A percentile compares a stretch with the other conserved stretches of the same genome.
Evolutionary conservation across 805 yeast genomes (phyloP).

Genomic region (Kazachstania africana): DNA sequence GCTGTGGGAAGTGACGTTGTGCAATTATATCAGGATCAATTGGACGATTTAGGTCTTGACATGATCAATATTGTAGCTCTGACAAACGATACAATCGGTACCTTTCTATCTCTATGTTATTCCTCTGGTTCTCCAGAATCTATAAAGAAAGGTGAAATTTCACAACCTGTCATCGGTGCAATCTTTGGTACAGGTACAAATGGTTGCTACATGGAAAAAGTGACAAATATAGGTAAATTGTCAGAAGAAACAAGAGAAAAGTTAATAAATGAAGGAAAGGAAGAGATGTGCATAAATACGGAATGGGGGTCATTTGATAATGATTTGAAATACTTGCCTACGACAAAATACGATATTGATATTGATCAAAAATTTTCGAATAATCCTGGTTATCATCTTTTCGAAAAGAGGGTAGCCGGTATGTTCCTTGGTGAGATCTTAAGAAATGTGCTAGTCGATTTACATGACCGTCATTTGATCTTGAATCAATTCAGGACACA

Average conservation of each 20-base stretch:
- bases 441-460: conserved; percentile 60
- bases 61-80: conserved; percentile 67
- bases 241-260: conserved; percentile 33
- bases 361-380: conserved; percentile 61
- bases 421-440: conserved; percentile 88
- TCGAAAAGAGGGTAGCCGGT: conserved; percentile 86
- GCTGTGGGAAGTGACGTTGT: conserved; percentile 81
- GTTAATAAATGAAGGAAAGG: conserved; percentile 34
- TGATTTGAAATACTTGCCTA: conserved; percentile 60
- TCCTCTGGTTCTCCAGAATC: conserved; percentile 37
- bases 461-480: conserved; percentile 45
- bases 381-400: conserved; percentile 80
- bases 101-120: conserved; percentile 80
- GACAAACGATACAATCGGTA: conserved; percentile 94
- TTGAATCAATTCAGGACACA: conserved; percentile 40
- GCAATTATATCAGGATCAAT: conserved; percentile 51
- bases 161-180: conserved; percentile 76
- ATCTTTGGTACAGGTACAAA: conserved; percentile 97
- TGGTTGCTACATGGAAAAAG: conserved; percentile 81
- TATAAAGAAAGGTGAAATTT: conserved; percentile 42
- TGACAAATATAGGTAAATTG: conserved; percentile 65
- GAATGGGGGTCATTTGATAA: conserved; percentile 99
- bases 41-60: conserved; percentile 48
- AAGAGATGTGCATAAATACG: conserved; percentile 81
- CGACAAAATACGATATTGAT: conserved; percentile 59